Conservation (phyloP, 768 basidiomycete species). For the Leccinellum luteum region DNA sequence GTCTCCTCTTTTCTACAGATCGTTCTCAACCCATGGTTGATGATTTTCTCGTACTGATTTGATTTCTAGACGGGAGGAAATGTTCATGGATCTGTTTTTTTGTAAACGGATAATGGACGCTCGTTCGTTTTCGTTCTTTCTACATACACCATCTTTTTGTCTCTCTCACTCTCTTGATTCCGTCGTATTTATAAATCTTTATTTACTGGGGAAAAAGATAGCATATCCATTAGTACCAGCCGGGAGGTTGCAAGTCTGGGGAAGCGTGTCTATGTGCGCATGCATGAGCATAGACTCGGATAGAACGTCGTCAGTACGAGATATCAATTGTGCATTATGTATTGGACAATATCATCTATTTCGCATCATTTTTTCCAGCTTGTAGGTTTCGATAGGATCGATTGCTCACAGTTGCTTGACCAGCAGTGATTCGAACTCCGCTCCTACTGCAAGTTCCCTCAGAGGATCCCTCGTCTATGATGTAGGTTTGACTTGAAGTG, state of each 20-base stretch:
- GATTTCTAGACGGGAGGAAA: background rate
- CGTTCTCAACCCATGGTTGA: constrained; percentile 84
- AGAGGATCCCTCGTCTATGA: background rate
- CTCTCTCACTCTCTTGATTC: background rate
- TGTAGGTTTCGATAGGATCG: background rate
- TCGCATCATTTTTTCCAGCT: background rate
- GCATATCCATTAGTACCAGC: background rate
- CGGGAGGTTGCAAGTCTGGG: background rate
- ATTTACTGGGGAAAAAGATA: background rate
- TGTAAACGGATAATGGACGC: background rate
- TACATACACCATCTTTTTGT: background rate
- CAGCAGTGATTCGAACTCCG: no score
- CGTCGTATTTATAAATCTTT: background rate
- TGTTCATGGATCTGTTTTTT: background rate
- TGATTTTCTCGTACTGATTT: constrained; percentile 67
- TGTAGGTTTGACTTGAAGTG: background rate
- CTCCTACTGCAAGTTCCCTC: no score
- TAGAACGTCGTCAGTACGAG: background rate
- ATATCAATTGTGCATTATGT: background rate
- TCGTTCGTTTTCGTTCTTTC: background rate
- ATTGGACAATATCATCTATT: background rate
- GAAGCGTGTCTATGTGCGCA: background rate
- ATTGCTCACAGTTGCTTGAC: background rate
- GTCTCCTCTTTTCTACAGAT: constrained; percentile 42
- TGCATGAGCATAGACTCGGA: background rate